Evolutionary conservation across 2,329 filamentous ascomycete genomes (phyloP).

Genomic region (Cladosporium sp.): DNA sequence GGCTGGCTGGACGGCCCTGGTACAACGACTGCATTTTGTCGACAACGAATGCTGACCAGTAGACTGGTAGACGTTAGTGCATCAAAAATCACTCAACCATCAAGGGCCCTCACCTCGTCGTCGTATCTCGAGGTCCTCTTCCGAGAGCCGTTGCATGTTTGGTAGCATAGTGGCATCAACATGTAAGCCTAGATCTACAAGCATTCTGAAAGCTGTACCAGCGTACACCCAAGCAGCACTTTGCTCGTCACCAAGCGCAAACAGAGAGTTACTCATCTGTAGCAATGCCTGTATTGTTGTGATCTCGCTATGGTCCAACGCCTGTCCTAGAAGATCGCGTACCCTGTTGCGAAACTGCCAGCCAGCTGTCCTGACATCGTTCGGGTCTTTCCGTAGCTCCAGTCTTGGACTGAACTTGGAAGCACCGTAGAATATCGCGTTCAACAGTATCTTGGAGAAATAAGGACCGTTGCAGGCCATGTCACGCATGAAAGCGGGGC

Average conservation of each 20-base stretch:
- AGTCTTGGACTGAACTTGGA: conserved; percentile 5
- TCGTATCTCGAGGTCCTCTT: conserved; percentile 7
- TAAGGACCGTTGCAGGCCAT: conserved; percentile 9
- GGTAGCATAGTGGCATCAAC: conserved; percentile 30
- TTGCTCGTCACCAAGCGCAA: conserved; percentile 20
- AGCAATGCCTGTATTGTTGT: conserved; percentile 3
- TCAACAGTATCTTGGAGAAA: conserved; percentile 8
- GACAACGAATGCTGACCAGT: conserved; percentile 10
- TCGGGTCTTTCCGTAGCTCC: conserved; percentile 2
- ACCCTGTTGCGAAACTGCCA: conserved; percentile 7
- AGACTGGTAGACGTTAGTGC: neutral
- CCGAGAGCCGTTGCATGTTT: conserved; percentile 22
- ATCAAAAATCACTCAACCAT: neutral
- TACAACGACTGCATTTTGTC: conserved; percentile 10
- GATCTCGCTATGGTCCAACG: conserved; percentile 5
- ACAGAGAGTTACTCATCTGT: conserved; percentile 5
- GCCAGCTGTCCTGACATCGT: conserved; percentile 5
- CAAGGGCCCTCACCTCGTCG: neutral
- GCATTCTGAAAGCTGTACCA: conserved; percentile 6
- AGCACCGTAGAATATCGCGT: conserved; percentile 7
- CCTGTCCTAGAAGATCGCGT: conserved; percentile 3
- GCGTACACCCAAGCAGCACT: conserved; percentile 8
- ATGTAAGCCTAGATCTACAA: conserved; percentile 4
- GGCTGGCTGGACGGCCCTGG: conserved; percentile 5
- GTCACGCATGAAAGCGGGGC: conserved; percentile 21